A percentile compares a stretch with the other conserved stretches of the same genome.
phyloP scores from a whole-genome alignment of 805 yeast genomes.

The Kregervanrija pseudodelftensis region DNA sequence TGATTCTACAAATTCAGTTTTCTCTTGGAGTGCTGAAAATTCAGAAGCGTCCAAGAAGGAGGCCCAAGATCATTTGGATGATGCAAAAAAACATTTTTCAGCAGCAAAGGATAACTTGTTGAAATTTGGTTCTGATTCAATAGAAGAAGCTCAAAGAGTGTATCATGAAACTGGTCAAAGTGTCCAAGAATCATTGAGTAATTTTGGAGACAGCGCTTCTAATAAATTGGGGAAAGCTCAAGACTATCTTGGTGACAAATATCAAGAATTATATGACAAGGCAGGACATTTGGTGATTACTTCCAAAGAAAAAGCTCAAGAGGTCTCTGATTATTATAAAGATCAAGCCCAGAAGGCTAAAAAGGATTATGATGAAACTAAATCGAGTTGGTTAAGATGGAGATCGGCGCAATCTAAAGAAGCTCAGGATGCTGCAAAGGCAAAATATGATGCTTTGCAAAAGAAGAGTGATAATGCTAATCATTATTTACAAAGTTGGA shows the following conservation, averaged over 20 bases:
- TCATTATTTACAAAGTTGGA: conserved; percentile 5
- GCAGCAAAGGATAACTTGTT: conserved; percentile 8
- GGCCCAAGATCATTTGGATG: conserved; percentile 24
- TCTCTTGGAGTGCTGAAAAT: conserved; percentile 21
- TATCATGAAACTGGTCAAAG: conserved; percentile 1
- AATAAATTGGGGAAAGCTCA: conserved; percentile 6
- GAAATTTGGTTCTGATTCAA: conserved; percentile 9
- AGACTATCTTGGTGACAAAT: conserved; percentile 27
- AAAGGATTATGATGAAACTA: conserved; percentile 19
- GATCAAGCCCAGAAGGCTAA: conserved; percentile 19
- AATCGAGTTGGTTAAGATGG: conserved; percentile 23
- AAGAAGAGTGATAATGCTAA: conserved; percentile 16
- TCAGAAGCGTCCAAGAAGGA: conserved; percentile 15
- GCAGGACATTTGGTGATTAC: conserved; percentile 14
- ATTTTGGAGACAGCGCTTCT: conserved; percentile 10
- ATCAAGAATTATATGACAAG: conserved; percentile 21
- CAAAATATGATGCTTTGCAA: conserved; percentile 14
- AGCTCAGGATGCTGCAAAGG: conserved; percentile 21
- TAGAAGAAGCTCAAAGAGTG: conserved; percentile 1
- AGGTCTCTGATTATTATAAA: conserved; percentile 17
- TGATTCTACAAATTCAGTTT: conserved; percentile 29
- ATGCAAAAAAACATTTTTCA: conserved; percentile 11
- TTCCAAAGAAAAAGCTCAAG: conserved; percentile 19
- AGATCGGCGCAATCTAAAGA: conserved; percentile 22
- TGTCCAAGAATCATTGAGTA: conserved; percentile 9